Base-by-base conservation (phyloP, 106 monocot species). In the Amphibolis antarctica region DNA sequence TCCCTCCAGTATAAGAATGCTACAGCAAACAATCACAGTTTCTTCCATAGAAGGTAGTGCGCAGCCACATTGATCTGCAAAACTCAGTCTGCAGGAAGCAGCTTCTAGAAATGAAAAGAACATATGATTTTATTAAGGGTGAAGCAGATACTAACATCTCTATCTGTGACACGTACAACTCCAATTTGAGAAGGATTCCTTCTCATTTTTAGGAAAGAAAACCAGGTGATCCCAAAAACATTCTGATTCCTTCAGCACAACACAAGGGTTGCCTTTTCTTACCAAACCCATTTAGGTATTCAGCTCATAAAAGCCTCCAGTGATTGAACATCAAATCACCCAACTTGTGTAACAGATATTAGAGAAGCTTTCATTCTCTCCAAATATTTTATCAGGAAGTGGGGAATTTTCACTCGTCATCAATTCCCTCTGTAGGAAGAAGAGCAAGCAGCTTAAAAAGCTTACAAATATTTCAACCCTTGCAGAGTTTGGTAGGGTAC, bases 391-490 rank as follows among this genome's bases (percentile, higher is more conserved):
- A 43, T 43, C 5, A 42, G 7, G 42, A 61, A 61, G 60, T 61
- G 60, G 60, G 22, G 60, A 61, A 61, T 61, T 61, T 61, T 42
- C 60, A 36, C 42, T 61, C n/a, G 29, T 61, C 43, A 61, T 43
- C 42, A 61, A 42, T 61, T 57, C 57, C 28, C 24, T 57, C 57
- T 57, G 28, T 30, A 27, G 25, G 57, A 57, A 57, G 25, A 57
- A 57, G 14, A 28, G 28, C 29, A 17, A 19, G 20, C 60, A 43
- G 0, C 17, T 36, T 36, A 42, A 42, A 61, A 42, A 31, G 60
- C 36, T 60, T 29, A 12, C 18, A 31, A 42, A 22, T 21, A 31
- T 60, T 60, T 56, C 25, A 20, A 28, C 21, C 15, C 12, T 49
- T 14, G 49, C 18, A 14, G 12, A 49, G 49, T 49, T 14, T 14